Conservation (phyloP, 495 filamentous ascomycete genomes). For the Podospora tetraspora region DNA sequence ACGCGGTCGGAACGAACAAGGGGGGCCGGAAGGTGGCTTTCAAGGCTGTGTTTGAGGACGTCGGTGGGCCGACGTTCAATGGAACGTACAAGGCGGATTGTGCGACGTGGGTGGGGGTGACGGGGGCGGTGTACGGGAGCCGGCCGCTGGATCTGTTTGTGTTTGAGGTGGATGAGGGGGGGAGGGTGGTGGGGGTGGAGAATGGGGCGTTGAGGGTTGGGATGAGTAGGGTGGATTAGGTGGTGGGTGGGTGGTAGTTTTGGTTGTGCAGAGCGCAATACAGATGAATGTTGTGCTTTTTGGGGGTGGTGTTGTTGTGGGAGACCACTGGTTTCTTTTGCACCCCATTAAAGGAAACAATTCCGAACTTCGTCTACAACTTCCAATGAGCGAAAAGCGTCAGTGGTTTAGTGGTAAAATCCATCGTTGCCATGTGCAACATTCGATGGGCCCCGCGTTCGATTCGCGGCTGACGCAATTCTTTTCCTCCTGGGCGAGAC, state of each 20-base stretch:
- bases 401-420: not conserved
- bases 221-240: constrained; percentile 28
- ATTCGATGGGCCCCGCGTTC: constrained; percentile 48
- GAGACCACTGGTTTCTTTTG: rapidly evolving
- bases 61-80: constrained; percentile 14
- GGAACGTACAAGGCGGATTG: constrained; percentile 36
- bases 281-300: too few species aligned
- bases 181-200: constrained; percentile 33
- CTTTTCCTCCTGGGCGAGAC: not conserved
- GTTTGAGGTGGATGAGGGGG: constrained; percentile 35
- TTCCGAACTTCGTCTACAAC: not conserved
- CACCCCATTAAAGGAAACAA: too few species aligned
- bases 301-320: too few species aligned
- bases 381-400: not conserved
- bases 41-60: constrained; percentile 43
- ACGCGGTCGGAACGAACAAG: constrained; percentile 12
- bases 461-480: constrained; percentile 37
- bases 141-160: constrained; percentile 40
- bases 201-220: constrained; percentile 35
- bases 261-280: too few species aligned
- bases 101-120: constrained; percentile 35
- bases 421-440: not conserved
- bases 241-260: not conserved
- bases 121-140: constrained; percentile 33
- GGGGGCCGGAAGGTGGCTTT: constrained; percentile 40